Evolutionary conservation across 371 early-diverging fungal species (phyloP).

Genomic region (Mucor velutinosus): DNA sequence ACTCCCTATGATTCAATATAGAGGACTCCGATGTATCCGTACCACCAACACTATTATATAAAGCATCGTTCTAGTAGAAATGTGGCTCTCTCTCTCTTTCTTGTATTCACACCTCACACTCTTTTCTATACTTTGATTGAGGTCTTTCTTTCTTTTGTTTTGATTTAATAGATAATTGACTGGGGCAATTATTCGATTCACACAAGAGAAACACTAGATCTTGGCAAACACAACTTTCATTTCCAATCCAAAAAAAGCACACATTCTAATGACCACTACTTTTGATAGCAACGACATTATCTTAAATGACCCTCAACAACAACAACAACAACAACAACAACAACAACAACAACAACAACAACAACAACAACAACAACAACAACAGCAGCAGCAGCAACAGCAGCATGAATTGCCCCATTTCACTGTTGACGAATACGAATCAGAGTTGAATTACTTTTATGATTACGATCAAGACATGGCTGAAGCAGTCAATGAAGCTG

Average conservation of each 20-base stretch:
- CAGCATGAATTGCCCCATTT: background rate
- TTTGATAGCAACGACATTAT: background rate
- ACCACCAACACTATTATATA: constrained; percentile 1
- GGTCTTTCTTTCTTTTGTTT: background rate
- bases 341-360: background rate
- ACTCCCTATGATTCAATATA: background rate
- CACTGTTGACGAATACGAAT: constrained; percentile 15
- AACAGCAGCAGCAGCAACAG: no score
- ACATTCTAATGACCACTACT: constrained; percentile 6
- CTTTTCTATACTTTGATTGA: constrained; percentile 1
- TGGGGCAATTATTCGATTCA: background rate
- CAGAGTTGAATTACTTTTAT: constrained; percentile 30
- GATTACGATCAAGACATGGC: constrained; percentile 38
- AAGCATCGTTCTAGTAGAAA: background rate
- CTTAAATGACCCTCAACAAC: constrained; percentile 4
- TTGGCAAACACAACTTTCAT: background rate
- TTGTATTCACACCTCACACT: background rate
- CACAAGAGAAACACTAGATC: background rate
- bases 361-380: background rate
- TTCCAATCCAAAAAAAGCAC: background rate
- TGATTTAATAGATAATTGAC: constrained; percentile 1
- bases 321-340: background rate
- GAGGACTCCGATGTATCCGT: background rate
- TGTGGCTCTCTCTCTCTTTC: background rate
- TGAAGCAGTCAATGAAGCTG: constrained; percentile 27